These are phyloP conservation scores for Nannizzia gypsea DNA, from an alignment of 2,329 filamentous ascomycete genomes.

Conservation along the genomic window DNA sequence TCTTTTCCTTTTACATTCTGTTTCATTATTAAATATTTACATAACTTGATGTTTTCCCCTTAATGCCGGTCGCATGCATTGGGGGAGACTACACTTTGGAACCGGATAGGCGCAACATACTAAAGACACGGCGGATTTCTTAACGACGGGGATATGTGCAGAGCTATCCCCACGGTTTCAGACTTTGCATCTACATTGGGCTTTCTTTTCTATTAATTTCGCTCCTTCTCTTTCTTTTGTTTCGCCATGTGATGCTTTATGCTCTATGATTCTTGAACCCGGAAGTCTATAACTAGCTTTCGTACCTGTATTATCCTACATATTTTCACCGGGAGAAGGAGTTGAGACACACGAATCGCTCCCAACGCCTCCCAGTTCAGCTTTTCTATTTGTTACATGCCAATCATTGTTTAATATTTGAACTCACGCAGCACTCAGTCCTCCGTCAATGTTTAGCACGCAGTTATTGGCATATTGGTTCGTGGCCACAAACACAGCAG, in stretches of 20 bases:
- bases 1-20: not conserved
- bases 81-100: not conserved
- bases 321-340: not conserved
- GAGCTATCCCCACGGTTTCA: not conserved
- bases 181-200: slow-evolving; percentile 4
- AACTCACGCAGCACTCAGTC: slow-evolving; percentile 54
- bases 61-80: not conserved
- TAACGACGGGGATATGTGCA: not conserved
- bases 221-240: not conserved
- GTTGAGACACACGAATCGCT: not conserved
- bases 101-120: not conserved
- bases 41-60: not conserved
- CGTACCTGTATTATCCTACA: not conserved
- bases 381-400: not conserved
- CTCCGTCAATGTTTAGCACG: slow-evolving; percentile 74
- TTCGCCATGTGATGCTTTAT: not conserved
- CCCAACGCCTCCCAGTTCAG: not conserved
- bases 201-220: not conserved
- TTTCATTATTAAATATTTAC: too few species aligned
- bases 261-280: not conserved
- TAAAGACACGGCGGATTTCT: not conserved
- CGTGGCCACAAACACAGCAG: slow-evolving; percentile 61
- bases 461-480: slow-evolving; percentile 83
- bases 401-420: not conserved
- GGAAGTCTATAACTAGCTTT: not conserved